Conservation (phyloP, 164 flowering plant genomes). For the Berberis thunbergii region DNA sequence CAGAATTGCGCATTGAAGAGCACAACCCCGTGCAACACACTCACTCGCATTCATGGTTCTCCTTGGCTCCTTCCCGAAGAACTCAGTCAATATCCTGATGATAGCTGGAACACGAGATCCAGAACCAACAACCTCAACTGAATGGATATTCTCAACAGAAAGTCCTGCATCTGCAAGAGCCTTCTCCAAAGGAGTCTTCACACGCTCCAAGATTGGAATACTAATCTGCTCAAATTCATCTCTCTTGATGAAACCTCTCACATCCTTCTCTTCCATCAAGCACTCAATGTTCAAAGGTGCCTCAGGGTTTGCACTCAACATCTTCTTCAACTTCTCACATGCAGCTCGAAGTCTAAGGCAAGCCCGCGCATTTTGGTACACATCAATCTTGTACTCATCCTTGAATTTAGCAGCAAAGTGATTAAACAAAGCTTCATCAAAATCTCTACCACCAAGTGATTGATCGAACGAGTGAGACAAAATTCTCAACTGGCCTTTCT, state of each 20-base stretch:
- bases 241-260: slow-evolving; percentile 70
- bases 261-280: slow-evolving; percentile 96
- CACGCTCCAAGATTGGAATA: slow-evolving; percentile 72
- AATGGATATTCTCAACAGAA: slow-evolving; percentile 47
- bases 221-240: slow-evolving; percentile 82
- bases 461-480: slow-evolving; percentile 71
- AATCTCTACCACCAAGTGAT: slow-evolving; percentile 76
- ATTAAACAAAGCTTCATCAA: slow-evolving; percentile 78
- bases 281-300: slow-evolving; percentile 91
- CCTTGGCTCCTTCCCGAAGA: slow-evolving; percentile 85
- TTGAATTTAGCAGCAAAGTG: slow-evolving; percentile 70
- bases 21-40: slow-evolving; percentile 83
- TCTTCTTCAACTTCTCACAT: slow-evolving; percentile 81
- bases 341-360: slow-evolving; percentile 63
- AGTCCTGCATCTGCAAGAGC: slow-evolving; percentile 79
- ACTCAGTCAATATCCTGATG: slow-evolving; percentile 66
- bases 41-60: slow-evolving; percentile 97
- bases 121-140: slow-evolving; percentile 88
- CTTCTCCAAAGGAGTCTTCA: slow-evolving; percentile 66
- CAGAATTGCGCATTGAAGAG: slow-evolving; percentile 80
- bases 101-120: slow-evolving; percentile 88
- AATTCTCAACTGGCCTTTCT: slow-evolving; percentile 74
- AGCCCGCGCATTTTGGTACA: slow-evolving; percentile 71
- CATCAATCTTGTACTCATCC: slow-evolving; percentile 77
- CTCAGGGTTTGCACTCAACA: slow-evolving; percentile 85